Conservation (phyloP, 2,329 filamentous ascomycete species). For the Fusarium staphyleae region DNA sequence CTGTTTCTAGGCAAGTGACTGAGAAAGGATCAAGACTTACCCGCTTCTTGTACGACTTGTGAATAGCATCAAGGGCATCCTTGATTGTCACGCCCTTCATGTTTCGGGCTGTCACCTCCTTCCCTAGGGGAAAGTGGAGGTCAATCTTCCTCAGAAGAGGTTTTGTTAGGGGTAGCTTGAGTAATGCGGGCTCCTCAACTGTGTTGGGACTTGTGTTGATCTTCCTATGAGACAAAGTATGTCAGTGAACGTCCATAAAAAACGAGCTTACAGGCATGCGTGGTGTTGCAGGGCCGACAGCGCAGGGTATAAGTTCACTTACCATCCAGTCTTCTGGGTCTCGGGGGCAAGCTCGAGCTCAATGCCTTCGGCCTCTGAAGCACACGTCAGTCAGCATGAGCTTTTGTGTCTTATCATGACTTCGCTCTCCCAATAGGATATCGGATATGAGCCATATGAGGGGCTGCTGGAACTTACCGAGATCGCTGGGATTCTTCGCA, state of each 20-base stretch:
- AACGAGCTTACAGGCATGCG: too few species aligned
- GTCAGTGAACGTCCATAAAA: conserved; percentile 14
- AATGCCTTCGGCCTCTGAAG: conserved; percentile 74
- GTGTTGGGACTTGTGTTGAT: conserved; percentile 84
- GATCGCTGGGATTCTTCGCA: conserved; percentile 77
- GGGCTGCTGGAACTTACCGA: conserved; percentile 66
- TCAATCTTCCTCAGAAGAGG: conserved; percentile 95
- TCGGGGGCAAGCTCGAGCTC: conserved; percentile 78
- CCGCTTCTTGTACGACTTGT: conserved; percentile 97
- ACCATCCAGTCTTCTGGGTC: conserved; percentile 90
- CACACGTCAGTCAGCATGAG: conserved; percentile 34
- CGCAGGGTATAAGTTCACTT: conserved; percentile 48
- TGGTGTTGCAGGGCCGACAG: conserved; percentile 1
- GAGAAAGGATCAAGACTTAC: conserved; percentile 56
- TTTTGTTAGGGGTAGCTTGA: conserved; percentile 80
- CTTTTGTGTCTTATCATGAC: not conserved
- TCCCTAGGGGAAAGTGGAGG: conserved; percentile 86
- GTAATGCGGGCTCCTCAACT: conserved; percentile 82
- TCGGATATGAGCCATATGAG: conserved; percentile 14
- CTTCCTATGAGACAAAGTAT: conserved; percentile 69
- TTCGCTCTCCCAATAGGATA: conserved; percentile 6
- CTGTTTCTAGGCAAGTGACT: not conserved
- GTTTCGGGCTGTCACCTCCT: conserved; percentile 89
- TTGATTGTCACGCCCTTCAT: conserved; percentile 96
- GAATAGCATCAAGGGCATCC: conserved; percentile 92